Base-by-base conservation (phyloP, 768 basidiomycete genomes). In the Lactifluus subvellereus region DNA sequence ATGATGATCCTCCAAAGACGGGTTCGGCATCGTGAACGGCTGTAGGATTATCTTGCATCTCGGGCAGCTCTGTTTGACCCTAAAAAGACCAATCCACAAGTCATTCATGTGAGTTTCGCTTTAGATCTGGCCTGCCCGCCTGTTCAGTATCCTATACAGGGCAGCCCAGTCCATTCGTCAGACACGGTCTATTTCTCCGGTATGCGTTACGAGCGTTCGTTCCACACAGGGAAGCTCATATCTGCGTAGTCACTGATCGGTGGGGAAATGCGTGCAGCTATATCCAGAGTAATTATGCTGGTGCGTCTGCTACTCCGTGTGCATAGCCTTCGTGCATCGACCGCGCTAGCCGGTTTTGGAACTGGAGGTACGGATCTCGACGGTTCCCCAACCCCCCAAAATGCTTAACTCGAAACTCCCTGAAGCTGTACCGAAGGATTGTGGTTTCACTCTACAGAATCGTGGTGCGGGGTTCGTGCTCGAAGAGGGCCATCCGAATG, bases 381-480 rank as follows among this genome's bases (percentile, higher is more conserved):
- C 40, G 50, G 3, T 22, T 50, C 27, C 3, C 27, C 27, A 27
- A 27, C 27, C 27, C 27, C 27, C 27, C 27, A 27, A 27, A 27
- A 27, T 27, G 2, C 27, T 27, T 27, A 27, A 27, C 27, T 27
- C 2, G 27, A 5, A 14, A 14, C 40, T 7, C 40, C 11, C 16
- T 16, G 68, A 49, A 84, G 96, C 96, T 37, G 79, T 99, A 43
- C 97, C 97, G 0, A 87, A 90, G 68, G 94, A 88, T 0, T 97
- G 94, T 69, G 97, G 97, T 0, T 99, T 99, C 73, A 97, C 94
- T 0, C 80, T 99, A 14, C 97, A 99, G 75, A 97, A 97, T 74
- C 82, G 97, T 60, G 97, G 97, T 2, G 79, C 85, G 11, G 88
- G 89, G 6, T 99, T 99, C 73, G 78, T 84, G 7, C 77, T 98